Percentiles rank a stretch among this genome's conserved stretches.
These are phyloP conservation scores for Babesia microti DNA, from an alignment of 169 alveolate genomes.

Conservation along the genomic window DNA sequence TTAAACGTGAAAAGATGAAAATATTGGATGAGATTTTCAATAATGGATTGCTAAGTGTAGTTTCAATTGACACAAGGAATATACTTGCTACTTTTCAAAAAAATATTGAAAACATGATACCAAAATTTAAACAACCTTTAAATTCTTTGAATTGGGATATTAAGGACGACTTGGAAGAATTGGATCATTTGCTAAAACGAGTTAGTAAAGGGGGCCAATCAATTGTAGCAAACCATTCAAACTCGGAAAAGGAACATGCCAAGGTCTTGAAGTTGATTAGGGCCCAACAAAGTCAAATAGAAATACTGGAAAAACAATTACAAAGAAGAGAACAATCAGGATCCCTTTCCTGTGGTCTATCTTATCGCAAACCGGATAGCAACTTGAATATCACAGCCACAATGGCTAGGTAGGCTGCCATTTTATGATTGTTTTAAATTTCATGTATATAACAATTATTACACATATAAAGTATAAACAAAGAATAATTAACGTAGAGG, in stretches of 20 bases:
- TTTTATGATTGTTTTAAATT: constrained; percentile 7
- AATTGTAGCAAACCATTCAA: constrained; percentile 10
- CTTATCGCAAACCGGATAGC: constrained; percentile 59
- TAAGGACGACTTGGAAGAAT: constrained; percentile 18
- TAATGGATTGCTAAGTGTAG: no score
- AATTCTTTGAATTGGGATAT: constrained; percentile 23
- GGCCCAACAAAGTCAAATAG: constrained; percentile 57
- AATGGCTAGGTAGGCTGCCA: constrained; percentile 7
- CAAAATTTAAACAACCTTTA: no score
- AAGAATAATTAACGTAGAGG: constrained; percentile 18
- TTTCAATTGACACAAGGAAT: no score
- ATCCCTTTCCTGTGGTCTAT: constrained; percentile 43
- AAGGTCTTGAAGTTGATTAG: constrained; percentile 38
- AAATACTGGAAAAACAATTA: constrained; percentile 32
- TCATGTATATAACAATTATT: background rate
- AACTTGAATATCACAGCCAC: constrained; percentile 49
- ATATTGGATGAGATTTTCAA: no score
- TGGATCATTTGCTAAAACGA: constrained; percentile 4
- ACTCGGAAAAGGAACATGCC: constrained; percentile 18
- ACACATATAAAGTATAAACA: no score
- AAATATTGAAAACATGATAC: no score
- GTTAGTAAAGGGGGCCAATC: constrained; percentile 16
- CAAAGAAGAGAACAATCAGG: constrained; percentile 5
- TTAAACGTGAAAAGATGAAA: no score
- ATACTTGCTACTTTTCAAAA: no score